phyloP scores from a whole-genome alignment of 1,139 yeast species.

The Pichia inconspicua region DNA sequence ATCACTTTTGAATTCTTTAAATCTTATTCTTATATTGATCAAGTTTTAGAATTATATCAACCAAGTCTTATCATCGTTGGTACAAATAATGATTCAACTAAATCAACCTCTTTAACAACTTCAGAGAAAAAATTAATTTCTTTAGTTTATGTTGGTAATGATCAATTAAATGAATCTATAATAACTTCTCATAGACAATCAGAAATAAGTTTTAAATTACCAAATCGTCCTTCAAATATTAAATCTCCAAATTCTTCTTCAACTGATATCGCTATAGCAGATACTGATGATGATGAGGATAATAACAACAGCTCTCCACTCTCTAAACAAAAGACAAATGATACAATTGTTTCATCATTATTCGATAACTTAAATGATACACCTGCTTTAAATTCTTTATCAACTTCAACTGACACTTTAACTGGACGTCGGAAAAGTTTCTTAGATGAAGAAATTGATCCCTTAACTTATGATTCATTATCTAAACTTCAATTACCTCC shows the following conservation, averaged over 20 bases:
- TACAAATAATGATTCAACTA: constrained; percentile 17
- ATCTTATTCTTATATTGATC: constrained; percentile 21
- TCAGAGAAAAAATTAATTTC: constrained; percentile 21
- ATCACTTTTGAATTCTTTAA: constrained; percentile 25
- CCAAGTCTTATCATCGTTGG: constrained; percentile 25
- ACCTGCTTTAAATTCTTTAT: constrained; percentile 6
- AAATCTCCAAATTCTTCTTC: background rate
- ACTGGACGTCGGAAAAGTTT: constrained; percentile 3
- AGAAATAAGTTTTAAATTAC: background rate
- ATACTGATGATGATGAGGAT: background rate
- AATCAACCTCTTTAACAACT: constrained; percentile 23
- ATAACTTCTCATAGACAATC: background rate
- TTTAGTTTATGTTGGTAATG: constrained; percentile 22
- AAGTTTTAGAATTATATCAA: constrained; percentile 22
- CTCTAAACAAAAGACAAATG: constrained; percentile 19
- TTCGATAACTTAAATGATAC: constrained; percentile 22
- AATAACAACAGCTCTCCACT: background rate
- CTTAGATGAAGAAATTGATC: background rate
- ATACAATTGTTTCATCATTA: constrained; percentile 16
- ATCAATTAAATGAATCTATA: constrained; percentile 8
- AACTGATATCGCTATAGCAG: background rate
- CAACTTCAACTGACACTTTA: background rate
- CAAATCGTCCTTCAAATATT: background rate
- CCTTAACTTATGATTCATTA: background rate
- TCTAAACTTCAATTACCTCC: background rate